A percentile compares a stretch with the other conserved stretches of the same genome.
These are phyloP conservation scores for Coemansia sp. DNA, from an alignment of 192 early-diverging fungal genomes.

Conservation along the genomic window DNA sequence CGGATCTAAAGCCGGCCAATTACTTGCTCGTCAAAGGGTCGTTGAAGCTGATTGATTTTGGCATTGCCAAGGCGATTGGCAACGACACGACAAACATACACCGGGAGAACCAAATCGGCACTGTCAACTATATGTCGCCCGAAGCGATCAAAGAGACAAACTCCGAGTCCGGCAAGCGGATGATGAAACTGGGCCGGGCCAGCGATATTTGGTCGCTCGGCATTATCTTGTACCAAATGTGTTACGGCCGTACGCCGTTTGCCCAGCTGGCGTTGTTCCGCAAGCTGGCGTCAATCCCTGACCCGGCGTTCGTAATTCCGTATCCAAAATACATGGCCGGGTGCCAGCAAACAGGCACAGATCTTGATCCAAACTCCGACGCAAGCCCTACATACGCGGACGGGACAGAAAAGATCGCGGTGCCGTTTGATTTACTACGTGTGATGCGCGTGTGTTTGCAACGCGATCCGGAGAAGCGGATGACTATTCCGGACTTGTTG, in stretches of 20 bases:
- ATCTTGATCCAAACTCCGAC: slow-evolving; percentile 33
- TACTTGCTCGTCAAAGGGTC: slow-evolving; percentile 83
- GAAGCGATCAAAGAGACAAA: slow-evolving; percentile 71
- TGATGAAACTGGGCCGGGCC: slow-evolving; percentile 69
- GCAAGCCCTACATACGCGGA: slow-evolving; percentile 5
- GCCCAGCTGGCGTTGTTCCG: slow-evolving; percentile 62
- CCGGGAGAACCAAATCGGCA: slow-evolving; percentile 82
- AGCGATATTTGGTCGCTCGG: slow-evolving; percentile 92
- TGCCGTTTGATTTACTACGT: slow-evolving; percentile 57
- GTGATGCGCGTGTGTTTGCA: slow-evolving; percentile 72
- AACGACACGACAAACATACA: slow-evolving; percentile 95
- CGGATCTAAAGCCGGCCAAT: slow-evolving; percentile 95
- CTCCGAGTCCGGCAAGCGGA: slow-evolving; percentile 23
- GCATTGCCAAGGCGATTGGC: slow-evolving; percentile 91
- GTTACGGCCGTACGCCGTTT: slow-evolving; percentile 85
- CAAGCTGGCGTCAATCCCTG: slow-evolving; percentile 72
- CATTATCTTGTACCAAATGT: slow-evolving; percentile 90
- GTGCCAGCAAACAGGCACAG: slow-evolving; percentile 32
- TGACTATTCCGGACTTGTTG: slow-evolving; percentile 69
- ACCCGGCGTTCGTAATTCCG: slow-evolving; percentile 65
- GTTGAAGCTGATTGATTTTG: slow-evolving; percentile 96
- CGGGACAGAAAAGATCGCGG: slow-evolving; percentile 26
- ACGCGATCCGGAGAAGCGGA: slow-evolving; percentile 62
- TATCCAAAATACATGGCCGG: slow-evolving; percentile 58
- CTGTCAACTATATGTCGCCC: slow-evolving; percentile 95